phyloP scores from a whole-genome alignment of 345 rosid genomes.

The Eucalyptus erythrocorys region DNA sequence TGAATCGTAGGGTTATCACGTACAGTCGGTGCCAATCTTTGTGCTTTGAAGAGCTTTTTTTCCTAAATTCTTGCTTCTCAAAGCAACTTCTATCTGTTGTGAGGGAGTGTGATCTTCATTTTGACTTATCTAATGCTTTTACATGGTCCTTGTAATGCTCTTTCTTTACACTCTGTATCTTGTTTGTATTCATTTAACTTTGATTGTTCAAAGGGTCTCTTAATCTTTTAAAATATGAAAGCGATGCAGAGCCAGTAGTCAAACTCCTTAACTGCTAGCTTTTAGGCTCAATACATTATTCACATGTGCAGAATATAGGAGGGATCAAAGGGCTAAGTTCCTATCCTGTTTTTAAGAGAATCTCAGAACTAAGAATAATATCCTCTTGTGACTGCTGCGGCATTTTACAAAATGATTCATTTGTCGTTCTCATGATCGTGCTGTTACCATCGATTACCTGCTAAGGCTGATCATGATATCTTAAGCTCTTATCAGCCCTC shows the following conservation, averaged over 20 bases:
- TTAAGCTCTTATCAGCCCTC: background rate
- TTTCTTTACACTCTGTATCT: background rate
- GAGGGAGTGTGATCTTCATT: background rate
- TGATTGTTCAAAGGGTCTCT: background rate
- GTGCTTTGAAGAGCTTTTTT: background rate
- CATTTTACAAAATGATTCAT: background rate
- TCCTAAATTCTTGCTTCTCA: background rate
- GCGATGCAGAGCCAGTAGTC: background rate
- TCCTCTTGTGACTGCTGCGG: background rate
- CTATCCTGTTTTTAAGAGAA: background rate
- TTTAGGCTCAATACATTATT: background rate
- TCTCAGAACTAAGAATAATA: background rate
- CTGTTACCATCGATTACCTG: background rate
- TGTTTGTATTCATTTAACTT: background rate
- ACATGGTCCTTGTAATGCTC: background rate
- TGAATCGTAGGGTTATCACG: fast-evolving
- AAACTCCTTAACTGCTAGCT: background rate
- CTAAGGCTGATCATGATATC: background rate
- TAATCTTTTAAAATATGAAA: background rate
- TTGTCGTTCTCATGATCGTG: background rate
- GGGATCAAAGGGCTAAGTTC: background rate
- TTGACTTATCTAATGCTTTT: background rate
- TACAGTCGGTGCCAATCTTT: background rate
- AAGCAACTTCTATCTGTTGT: background rate
- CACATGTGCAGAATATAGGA: background rate